Conservation (phyloP, 257 asterid genomes). For the Solanum pinnatisectum region DNA sequence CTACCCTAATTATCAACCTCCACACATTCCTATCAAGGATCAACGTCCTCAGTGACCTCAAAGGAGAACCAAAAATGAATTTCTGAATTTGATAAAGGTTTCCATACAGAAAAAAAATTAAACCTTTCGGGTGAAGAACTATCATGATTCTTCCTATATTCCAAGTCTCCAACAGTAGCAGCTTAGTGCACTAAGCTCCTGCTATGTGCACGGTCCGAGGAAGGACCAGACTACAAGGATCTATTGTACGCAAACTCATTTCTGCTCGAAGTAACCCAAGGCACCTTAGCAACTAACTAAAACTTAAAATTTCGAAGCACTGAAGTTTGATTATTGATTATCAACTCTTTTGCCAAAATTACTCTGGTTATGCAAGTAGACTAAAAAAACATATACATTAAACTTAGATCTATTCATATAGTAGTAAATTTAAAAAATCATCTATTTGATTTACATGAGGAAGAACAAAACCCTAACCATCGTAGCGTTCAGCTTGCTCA, state of each 20-base stretch:
- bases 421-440: neutral
- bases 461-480: conserved; percentile 22
- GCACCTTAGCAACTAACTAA: neutral
- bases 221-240: neutral
- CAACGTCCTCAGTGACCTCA: neutral
- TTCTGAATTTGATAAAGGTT: neutral
- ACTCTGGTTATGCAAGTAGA: neutral
- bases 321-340: neutral
- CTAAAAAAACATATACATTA: neutral
- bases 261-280: neutral
- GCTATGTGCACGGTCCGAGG: no score
- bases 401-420: conserved; percentile 12
- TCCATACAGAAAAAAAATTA: neutral
- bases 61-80: neutral
- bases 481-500: conserved; percentile 57
- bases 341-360: neutral
- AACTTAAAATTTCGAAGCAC: neutral
- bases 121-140: neutral
- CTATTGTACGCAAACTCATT: neutral
- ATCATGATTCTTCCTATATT: neutral
- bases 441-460: neutral
- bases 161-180: neutral
- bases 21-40: neutral
- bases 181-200: neutral
- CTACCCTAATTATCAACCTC: neutral